Conservation (phyloP, 2,329 filamentous ascomycete species). For the Furcasterigmium sp. region DNA sequence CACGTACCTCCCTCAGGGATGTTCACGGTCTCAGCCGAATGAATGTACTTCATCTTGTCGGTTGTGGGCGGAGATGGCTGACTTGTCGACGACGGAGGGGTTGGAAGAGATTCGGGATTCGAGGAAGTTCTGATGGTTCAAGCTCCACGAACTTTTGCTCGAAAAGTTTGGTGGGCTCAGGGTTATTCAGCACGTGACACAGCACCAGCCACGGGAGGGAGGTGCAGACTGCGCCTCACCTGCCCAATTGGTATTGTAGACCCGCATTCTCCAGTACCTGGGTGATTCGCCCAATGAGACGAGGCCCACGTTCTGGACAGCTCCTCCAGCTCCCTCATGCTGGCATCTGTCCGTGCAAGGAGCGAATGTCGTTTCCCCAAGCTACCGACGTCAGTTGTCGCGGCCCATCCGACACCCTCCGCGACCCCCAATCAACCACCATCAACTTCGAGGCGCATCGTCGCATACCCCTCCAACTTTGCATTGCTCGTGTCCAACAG, state of each 20-base stretch:
- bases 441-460: too few relatives aligned
- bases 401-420: neutral
- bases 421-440: neutral
- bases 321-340: too few relatives aligned
- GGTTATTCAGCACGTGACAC: constrained; percentile 26
- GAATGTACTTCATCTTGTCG: constrained; percentile 99
- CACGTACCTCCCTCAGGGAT: constrained; percentile 95
- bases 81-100: too few relatives aligned
- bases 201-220: too few relatives aligned
- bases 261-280: too few relatives aligned
- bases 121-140: constrained; percentile 7
- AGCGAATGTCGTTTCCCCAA: neutral
- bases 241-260: too few relatives aligned
- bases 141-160: constrained; percentile 28
- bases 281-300: too few relatives aligned
- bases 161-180: constrained; percentile 39
- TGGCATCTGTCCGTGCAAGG: neutral
- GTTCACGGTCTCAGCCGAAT: constrained; percentile 91
- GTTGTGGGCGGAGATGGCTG: constrained; percentile 36
- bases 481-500: too few relatives aligned
- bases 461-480: constrained; percentile 3
- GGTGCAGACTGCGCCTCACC: too few relatives aligned
- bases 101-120: constrained; percentile 5
- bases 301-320: too few relatives aligned
- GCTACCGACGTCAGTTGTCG: constrained; percentile 6